Percentiles rank a stretch among this genome's conserved stretches.
phyloP scores from a whole-genome alignment of 179 eudicot species.

The Carnegiea gigantea region DNA sequence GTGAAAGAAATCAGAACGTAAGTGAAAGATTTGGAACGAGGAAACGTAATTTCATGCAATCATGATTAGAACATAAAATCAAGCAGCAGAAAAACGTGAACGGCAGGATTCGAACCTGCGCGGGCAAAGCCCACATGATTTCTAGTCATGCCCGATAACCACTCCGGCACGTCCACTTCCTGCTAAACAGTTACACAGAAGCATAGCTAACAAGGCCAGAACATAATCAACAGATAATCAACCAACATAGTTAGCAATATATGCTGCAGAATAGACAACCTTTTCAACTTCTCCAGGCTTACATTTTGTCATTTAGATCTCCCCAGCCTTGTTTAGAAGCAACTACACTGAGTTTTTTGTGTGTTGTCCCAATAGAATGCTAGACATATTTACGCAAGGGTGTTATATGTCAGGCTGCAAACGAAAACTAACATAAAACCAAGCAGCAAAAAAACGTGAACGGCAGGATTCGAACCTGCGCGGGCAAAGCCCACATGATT shows the following conservation, averaged over 20 bases:
- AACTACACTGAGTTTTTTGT: too few species aligned
- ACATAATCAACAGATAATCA: not conserved
- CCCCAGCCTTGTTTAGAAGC: too few species aligned
- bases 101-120: conserved; percentile 79
- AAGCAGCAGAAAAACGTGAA: conserved; percentile 9
- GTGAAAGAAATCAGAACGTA: too few species aligned
- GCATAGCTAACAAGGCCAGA: not conserved
- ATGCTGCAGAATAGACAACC: not conserved
- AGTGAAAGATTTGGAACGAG: too few species aligned
- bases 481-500: conserved; percentile 78
- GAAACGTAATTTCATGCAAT: too few species aligned
- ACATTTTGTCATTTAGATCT: not conserved
- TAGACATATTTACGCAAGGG: too few species aligned
- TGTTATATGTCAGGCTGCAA: too few species aligned
- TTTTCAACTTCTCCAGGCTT: too few species aligned
- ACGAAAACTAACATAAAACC: not conserved
- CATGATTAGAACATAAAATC: too few species aligned
- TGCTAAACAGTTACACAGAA: too few species aligned
- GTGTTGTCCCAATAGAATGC: too few species aligned
- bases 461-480: conserved; percentile 79
- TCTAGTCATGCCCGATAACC: conserved; percentile 58
- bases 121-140: conserved; percentile 78
- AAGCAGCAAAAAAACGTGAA: conserved; percentile 7
- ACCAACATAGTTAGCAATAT: not conserved
- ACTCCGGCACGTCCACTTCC: too few species aligned